These are phyloP conservation scores for Cyclotella baltica DNA, from an alignment of 108 stramenopile genomes.

Conservation along the genomic window DNA sequence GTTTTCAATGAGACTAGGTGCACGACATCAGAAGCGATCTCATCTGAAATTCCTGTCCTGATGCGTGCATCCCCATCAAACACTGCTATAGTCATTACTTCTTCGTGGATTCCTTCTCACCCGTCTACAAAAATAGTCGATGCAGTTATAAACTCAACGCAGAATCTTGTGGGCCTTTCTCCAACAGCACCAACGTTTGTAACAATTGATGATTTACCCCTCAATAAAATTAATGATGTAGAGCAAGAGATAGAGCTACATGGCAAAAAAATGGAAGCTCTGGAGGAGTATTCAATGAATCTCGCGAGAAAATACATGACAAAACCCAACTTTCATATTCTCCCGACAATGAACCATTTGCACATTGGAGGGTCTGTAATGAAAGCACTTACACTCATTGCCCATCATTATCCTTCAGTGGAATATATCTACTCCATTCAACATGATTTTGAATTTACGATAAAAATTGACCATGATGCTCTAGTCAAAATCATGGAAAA, in stretches of 20 bases:
- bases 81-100: slow-evolving; percentile 22
- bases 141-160: slow-evolving; percentile 26
- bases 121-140: slow-evolving; percentile 14
- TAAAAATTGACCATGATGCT: slow-evolving; percentile 23
- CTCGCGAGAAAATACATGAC: slow-evolving; percentile 9
- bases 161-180: too few relatives aligned
- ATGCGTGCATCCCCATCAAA: too few relatives aligned
- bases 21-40: too few relatives aligned
- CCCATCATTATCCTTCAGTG: slow-evolving; percentile 9
- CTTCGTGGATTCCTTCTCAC: slow-evolving; percentile 25
- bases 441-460: slow-evolving; percentile 39
- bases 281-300: slow-evolving; percentile 25
- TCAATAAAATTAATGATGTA: too few relatives aligned
- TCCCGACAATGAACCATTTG: slow-evolving; percentile 23
- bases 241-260: too few relatives aligned
- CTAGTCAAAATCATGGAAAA: slow-evolving; percentile 23
- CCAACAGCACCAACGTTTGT: slow-evolving; percentile 31
- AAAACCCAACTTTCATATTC: slow-evolving; percentile 16
- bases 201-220: slow-evolving; percentile 29
- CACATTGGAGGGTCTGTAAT: slow-evolving; percentile 41
- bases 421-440: slow-evolving; percentile 38
- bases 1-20: too few relatives aligned
- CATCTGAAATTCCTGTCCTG: too few relatives aligned
- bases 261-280: slow-evolving; percentile 4
- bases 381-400: slow-evolving; percentile 33